Evolutionary conservation across 805 yeast genomes (phyloP).

Genomic region (Phaffomyces opuntiae): DNA sequence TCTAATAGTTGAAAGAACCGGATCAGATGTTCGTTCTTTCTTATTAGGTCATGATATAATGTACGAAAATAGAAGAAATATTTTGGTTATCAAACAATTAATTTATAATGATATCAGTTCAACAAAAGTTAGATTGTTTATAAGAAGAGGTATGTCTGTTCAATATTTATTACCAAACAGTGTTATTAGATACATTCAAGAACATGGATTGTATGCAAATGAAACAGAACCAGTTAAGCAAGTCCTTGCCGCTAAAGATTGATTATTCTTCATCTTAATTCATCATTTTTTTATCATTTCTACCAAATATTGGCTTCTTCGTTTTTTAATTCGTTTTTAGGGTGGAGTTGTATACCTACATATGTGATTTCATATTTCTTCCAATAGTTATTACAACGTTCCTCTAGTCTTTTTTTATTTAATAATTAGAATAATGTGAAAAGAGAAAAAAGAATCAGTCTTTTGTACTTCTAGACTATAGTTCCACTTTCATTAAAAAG

Average conservation of each 20-base stretch:
- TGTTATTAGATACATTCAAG: constrained; percentile 91
- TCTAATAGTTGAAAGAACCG: constrained; percentile 93
- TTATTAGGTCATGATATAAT: constrained; percentile 89
- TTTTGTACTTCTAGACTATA: no score
- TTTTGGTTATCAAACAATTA: constrained; percentile 88
- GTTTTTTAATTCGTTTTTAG: no score
- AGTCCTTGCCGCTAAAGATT: constrained; percentile 47
- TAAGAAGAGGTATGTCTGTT: constrained; percentile 94
- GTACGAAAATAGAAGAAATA: constrained; percentile 94
- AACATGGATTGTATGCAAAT: constrained; percentile 75
- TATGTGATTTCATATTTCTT: no score
- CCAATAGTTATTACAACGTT: no score
- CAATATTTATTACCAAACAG: constrained; percentile 91
- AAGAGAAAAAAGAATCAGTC: no score
- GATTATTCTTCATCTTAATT: background rate
- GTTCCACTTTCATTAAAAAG: no score
- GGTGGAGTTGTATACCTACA: no score
- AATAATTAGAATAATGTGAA: no score
- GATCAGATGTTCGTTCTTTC: constrained; percentile 91
- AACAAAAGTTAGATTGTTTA: constrained; percentile 86
- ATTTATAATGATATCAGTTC: constrained; percentile 95
- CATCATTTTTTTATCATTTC: background rate
- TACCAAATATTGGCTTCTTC: no score
- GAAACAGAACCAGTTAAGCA: constrained; percentile 93
- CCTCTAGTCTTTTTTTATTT: no score